These are phyloP conservation scores for Colletotrichum tabaci DNA, from an alignment of 2,329 filamentous ascomycete species.

Conservation along the genomic window DNA sequence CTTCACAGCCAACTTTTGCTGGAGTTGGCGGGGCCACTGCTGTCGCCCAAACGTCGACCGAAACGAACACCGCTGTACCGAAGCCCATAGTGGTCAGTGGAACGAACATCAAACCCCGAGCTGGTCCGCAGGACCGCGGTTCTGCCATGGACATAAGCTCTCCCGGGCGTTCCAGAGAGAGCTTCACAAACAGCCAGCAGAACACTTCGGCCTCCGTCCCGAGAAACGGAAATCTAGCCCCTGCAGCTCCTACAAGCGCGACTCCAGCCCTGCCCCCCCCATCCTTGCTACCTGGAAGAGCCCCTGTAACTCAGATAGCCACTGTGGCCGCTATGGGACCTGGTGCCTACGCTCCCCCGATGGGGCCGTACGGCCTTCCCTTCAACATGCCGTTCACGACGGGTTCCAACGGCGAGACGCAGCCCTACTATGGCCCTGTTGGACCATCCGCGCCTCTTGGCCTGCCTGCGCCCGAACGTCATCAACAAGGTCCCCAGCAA, in stretches of 20 bases:
- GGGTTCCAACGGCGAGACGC: slow-evolving; percentile 8
- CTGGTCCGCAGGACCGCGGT: not conserved
- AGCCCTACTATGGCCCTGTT: slow-evolving; percentile 13
- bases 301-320: not conserved
- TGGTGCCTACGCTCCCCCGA: not conserved
- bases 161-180: not conserved
- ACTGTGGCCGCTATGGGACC: not conserved
- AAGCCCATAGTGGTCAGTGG: slow-evolving; percentile 19
- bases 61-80: not conserved
- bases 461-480: not conserved
- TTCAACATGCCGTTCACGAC: slow-evolving; percentile 16
- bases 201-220: not conserved
- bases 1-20: not conserved
- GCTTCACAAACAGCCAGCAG: not conserved
- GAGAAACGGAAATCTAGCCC: not conserved
- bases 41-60: not conserved
- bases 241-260: no score
- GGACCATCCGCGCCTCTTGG: slow-evolving; percentile 1
- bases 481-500: not conserved
- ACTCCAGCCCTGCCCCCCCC: no score
- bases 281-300: not conserved
- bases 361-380: not conserved
- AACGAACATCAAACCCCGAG: not conserved
- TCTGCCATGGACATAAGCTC: not conserved
- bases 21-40: not conserved